phyloP scores from a whole-genome alignment of 257 asterid species.

The Gentiana macrophylla region DNA sequence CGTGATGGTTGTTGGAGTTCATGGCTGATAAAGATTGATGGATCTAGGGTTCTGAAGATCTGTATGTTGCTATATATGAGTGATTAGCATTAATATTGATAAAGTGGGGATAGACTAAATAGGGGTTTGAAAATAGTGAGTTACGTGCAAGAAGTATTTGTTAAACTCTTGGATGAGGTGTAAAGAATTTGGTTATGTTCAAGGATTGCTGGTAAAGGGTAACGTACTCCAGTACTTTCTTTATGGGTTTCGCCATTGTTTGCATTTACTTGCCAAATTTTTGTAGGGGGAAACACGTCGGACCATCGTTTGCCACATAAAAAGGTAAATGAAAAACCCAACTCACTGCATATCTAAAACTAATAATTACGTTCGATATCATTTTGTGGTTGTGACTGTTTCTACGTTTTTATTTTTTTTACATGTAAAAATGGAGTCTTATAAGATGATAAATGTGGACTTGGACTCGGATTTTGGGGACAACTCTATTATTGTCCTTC shows the following conservation, averaged over 20 bases:
- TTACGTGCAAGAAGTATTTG: conserved; percentile 17
- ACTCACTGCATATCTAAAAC: too few species aligned
- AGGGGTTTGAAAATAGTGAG: conserved; percentile 6
- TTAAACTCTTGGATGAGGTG: conserved; percentile 8
- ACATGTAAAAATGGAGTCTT: too few species aligned
- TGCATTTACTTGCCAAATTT: neutral
- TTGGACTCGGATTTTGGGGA: too few species aligned
- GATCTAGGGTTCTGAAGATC: conserved; percentile 23
- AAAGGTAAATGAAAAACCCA: too few species aligned
- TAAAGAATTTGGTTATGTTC: conserved; percentile 4
- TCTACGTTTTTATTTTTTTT: too few species aligned
- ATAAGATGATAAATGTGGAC: too few species aligned
- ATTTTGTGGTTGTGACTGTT: too few species aligned
- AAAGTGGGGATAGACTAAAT: conserved; percentile 4
- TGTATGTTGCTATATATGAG: conserved; percentile 28
- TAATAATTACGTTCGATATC: too few species aligned
- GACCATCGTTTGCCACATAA: too few species aligned
- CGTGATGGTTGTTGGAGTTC: conserved; percentile 29
- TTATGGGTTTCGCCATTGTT: neutral
- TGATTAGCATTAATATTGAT: conserved; percentile 5
- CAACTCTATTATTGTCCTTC: too few species aligned
- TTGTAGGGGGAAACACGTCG: neutral
- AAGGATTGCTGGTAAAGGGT: neutral
- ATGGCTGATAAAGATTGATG: conserved; percentile 19
- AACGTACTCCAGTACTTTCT: neutral